Percentiles rank a stretch among this genome's conserved stretches.
Evolutionary conservation across 768 basidiomycete species (phyloP).

Genomic region (Baorangia bicolor): DNA sequence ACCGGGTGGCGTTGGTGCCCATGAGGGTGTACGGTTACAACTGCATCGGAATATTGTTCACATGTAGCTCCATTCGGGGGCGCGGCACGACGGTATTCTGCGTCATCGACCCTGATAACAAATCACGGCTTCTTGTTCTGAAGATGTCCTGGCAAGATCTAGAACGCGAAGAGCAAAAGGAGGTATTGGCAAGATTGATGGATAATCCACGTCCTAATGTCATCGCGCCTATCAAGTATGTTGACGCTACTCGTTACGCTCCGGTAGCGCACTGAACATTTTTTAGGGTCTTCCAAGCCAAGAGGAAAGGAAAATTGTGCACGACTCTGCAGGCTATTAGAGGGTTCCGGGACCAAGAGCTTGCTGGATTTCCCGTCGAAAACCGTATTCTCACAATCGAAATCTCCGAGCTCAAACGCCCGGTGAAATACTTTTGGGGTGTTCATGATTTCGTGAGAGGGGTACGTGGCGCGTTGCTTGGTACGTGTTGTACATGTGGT

Average conservation of each 20-base stretch:
- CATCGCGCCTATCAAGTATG: not conserved
- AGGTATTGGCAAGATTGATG: too few relatives aligned
- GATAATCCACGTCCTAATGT: not conserved
- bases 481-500: not conserved
- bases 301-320: not conserved
- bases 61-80: too few relatives aligned
- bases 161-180: too few relatives aligned
- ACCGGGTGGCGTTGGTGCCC: too few relatives aligned
- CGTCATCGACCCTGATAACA: too few relatives aligned
- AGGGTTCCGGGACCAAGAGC: not conserved
- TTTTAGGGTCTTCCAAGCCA: not conserved
- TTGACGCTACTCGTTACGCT: too few relatives aligned
- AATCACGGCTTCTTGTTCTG: too few relatives aligned
- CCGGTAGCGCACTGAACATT: too few relatives aligned
- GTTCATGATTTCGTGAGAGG: constrained; percentile 15
- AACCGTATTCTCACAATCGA: not conserved
- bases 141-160: too few relatives aligned
- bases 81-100: too few relatives aligned
- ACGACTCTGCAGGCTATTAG: constrained; percentile 1
- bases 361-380: not conserved
- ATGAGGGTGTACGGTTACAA: too few relatives aligned
- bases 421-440: constrained; percentile 17
- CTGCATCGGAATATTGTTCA: too few relatives aligned
- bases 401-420: not conserved
- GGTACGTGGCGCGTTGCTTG: constrained; percentile 6